A percentile compares a stretch with the other conserved stretches of the same genome.
Evolutionary conservation across 352 stramenopile genomes (phyloP).

Genomic region (Phytopythium chamaehyphon): DNA sequence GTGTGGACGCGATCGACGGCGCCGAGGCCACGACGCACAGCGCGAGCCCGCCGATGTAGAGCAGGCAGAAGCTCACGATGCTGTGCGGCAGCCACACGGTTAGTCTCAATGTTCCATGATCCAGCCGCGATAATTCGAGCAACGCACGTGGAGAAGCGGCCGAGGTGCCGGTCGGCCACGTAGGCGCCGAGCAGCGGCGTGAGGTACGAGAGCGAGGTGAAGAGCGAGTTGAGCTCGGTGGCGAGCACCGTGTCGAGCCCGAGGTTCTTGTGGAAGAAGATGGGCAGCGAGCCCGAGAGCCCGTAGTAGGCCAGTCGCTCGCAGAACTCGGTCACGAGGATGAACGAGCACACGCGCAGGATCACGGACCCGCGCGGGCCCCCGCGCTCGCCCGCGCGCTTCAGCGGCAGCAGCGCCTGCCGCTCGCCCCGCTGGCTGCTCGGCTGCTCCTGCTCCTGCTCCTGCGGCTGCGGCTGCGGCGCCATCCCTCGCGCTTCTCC

Average conservation of each 20-base stretch:
- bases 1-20: constrained; percentile 47
- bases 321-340: constrained; percentile 87
- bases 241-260: constrained; percentile 72
- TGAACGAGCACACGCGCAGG: constrained; percentile 83
- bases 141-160: constrained; percentile 68
- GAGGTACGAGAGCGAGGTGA: constrained; percentile 82
- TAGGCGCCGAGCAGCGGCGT: constrained; percentile 81
- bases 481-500: constrained; percentile 12
- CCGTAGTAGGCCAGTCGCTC: constrained; percentile 81
- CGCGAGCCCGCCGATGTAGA: constrained; percentile 69
- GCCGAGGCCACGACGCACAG: constrained; percentile 66
- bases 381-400: constrained; percentile 1
- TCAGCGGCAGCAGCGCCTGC: constrained; percentile 19
- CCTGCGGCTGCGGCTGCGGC: constrained; percentile 9
- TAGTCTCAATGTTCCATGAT: too few species aligned
- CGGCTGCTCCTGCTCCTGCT: constrained; percentile 8
- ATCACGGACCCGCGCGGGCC: constrained; percentile 53
- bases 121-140: too few species aligned
- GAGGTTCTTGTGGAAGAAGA: constrained; percentile 87
- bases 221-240: constrained; percentile 85
- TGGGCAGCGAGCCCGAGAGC: constrained; percentile 76
- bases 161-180: constrained; percentile 73
- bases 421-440: constrained; percentile 9
- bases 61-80: constrained; percentile 68
- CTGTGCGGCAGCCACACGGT: constrained; percentile 5